Evolutionary conservation across 441 rosid species (phyloP).

Genomic region (Daphne laureola): DNA sequence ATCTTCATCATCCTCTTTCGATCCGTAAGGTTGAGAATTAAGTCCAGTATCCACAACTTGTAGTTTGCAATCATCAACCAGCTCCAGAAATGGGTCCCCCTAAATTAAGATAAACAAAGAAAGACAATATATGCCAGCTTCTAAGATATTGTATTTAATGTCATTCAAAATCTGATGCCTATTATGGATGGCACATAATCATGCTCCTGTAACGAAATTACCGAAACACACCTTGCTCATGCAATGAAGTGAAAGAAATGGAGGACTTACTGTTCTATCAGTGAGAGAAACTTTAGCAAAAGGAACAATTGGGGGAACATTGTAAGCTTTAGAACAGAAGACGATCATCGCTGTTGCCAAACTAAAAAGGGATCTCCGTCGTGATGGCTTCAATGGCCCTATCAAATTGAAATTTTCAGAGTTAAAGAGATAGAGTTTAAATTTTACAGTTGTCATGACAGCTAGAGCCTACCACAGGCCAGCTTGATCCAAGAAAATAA

Average conservation of each 20-base stretch:
- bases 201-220: neutral
- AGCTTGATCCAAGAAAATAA: too few species aligned
- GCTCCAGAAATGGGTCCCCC: conserved; percentile 72
- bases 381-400: conserved; percentile 79
- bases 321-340: conserved; percentile 71
- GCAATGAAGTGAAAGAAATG: neutral
- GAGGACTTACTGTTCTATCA: conserved; percentile 49
- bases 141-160: neutral
- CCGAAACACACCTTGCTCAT: conserved; percentile 1
- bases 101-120: conserved; percentile 21
- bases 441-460: conserved; percentile 4
- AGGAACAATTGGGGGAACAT: conserved; percentile 53
- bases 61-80: conserved; percentile 66
- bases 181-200: too few species aligned
- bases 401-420: conserved; percentile 20
- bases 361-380: conserved; percentile 65
- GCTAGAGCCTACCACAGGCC: neutral
- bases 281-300: conserved; percentile 58
- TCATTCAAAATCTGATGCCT: neutral
- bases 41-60: conserved; percentile 38
- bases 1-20: conserved; percentile 65
- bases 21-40: conserved; percentile 42
- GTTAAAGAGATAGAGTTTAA: conserved; percentile 13
- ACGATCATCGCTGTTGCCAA: conserved; percentile 73
- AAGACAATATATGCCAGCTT: conserved; percentile 1